A percentile compares a stretch with the other conserved stretches of the same genome.
Evolutionary conservation across 1,284 basidiomycete species (phyloP).

Genomic region (Hypsizygus ulmarius): DNA sequence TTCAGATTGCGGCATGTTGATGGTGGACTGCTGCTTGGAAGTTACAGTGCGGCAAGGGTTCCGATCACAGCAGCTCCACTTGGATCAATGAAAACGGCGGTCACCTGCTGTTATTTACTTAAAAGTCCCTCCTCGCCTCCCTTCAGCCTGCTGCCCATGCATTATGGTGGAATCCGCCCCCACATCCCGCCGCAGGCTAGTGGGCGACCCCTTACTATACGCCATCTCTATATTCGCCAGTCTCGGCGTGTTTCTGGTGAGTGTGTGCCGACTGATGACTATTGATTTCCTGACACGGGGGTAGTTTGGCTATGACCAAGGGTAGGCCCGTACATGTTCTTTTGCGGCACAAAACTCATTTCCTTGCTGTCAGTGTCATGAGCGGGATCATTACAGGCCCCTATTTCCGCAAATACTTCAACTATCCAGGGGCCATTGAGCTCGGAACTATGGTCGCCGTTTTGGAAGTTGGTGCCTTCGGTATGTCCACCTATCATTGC

Average conservation of each 20-base stretch:
- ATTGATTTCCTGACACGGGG: constrained; percentile 18
- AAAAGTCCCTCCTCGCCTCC: constrained; percentile 13
- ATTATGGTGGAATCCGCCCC: constrained; percentile 42
- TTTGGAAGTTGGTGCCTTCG: constrained; percentile 89
- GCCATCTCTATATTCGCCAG: constrained; percentile 82
- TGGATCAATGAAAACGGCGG: too few species aligned
- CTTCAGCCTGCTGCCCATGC: constrained; percentile 28
- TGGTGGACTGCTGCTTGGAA: background rate
- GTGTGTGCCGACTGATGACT: constrained; percentile 24
- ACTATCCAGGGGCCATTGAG: constrained; percentile 68
- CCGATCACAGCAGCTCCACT: constrained; percentile 13
- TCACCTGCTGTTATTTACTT: too few species aligned
- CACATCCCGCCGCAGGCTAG: constrained; percentile 50
- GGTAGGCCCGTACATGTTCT: constrained; percentile 44
- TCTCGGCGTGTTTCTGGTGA: constrained; percentile 84
- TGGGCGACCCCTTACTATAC: constrained; percentile 81
- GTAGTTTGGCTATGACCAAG: constrained; percentile 92
- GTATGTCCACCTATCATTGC: constrained; percentile 41
- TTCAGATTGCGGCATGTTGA: constrained; percentile 36
- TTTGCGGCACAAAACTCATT: background rate
- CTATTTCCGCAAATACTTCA: constrained; percentile 82
- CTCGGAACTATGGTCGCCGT: constrained; percentile 90
- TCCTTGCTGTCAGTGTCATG: constrained; percentile 61
- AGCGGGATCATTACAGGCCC: constrained; percentile 93
- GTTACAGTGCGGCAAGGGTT: background rate